Base-by-base conservation (phyloP, 805 yeast species). In the Candida nitratophila region DNA sequence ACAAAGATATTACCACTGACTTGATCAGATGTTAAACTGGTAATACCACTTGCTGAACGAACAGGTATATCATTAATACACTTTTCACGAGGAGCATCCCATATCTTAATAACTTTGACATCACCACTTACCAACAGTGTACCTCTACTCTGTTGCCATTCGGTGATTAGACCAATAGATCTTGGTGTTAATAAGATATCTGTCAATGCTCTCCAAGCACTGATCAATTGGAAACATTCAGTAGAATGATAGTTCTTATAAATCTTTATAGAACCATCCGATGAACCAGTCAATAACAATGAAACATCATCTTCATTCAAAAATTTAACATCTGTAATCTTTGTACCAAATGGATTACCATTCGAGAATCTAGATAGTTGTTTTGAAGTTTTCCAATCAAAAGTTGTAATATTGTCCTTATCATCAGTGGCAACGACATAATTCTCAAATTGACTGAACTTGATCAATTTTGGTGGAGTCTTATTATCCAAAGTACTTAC, bases 81-180 rank as follows among this genome's bases (percentile, higher is more conserved):
- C 42, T 84, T 71, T 57, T 93, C 99, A 31, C 96, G 71, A 12
- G 96, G 93, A 0, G 98, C 98, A 65, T 93, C 98, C 99, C 99
- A 93, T 1, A 90, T 71, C 45, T 96, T 71, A 44, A 93, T 87
- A 21, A 89, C 81, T 54, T 90, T 86, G 9, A 87, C 96, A 67
- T 93, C 98, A 39, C 99, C 99, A 35, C 96, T 89, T 1, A 86
- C 96, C 43, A 91, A 68, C 33, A 93, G 68, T 0, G 96, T 79
- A 0, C 99, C 99, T 47, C 96, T 70, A 38, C 93, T 83, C 58
- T 93, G 99, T 61, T 91, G 98, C 99, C 99, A 93, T 52, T 93
- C 98, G 11, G 90, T 79, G 17, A 88, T 74, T 42, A 91, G 67
- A 3, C 96, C 96, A 15, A 87, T 79, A 24, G 89, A 82, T 54